Conservation (phyloP, 192 early-diverging fungal genomes). For the Lobosporangium transversale region DNA sequence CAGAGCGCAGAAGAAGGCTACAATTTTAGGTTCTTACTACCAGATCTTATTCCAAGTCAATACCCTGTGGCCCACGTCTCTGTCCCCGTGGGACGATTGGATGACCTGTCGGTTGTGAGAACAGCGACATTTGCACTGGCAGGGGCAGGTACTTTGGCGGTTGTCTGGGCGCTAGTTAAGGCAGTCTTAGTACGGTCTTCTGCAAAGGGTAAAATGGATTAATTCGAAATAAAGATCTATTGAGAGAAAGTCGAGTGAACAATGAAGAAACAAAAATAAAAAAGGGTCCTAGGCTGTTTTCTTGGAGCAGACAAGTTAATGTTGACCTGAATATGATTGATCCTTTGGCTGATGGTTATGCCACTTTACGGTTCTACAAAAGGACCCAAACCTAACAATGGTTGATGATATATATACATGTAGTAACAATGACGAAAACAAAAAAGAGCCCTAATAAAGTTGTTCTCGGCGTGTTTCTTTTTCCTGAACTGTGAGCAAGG, state of each 20-base stretch:
- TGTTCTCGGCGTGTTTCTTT: too few relatives aligned
- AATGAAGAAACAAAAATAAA: neutral
- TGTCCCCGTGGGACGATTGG: constrained; percentile 44
- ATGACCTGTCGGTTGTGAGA: constrained; percentile 23
- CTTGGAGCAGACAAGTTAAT: too few relatives aligned
- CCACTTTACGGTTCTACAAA: too few relatives aligned
- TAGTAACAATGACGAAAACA: too few relatives aligned
- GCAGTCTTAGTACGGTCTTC: constrained; percentile 3
- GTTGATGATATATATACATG: too few relatives aligned
- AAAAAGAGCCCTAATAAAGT: too few relatives aligned
- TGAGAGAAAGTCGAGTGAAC: too few relatives aligned
- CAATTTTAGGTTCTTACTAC: constrained; percentile 32
- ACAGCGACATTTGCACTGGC: constrained; percentile 38
- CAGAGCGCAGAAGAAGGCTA: constrained; percentile 5
- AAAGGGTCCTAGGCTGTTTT: neutral
- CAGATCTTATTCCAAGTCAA: constrained; percentile 30
- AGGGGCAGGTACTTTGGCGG: constrained; percentile 21
- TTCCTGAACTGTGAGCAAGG: too few relatives aligned
- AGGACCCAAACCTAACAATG: too few relatives aligned
- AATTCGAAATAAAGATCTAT: too few relatives aligned
- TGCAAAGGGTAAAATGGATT: constrained; percentile 39
- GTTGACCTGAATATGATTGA: too few relatives aligned
- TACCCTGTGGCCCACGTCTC: constrained; percentile 31
- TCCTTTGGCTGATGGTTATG: too few relatives aligned
- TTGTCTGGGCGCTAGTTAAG: constrained; percentile 21